These are phyloP conservation scores for Yamadazyma sp. DNA, from an alignment of 805 yeast species.

Conservation along the genomic window DNA sequence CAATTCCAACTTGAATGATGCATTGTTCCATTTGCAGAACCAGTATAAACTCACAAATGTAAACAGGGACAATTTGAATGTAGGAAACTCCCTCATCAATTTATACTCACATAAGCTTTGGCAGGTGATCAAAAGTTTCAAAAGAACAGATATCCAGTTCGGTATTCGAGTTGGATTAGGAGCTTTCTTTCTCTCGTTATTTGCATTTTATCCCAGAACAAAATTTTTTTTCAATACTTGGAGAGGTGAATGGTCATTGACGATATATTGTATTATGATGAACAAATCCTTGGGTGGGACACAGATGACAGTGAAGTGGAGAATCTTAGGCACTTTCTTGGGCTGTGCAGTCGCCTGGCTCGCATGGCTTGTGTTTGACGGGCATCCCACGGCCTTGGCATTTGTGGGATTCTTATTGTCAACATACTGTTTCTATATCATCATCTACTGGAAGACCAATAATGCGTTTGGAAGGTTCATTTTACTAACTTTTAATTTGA, in stretches of 20 bases:
- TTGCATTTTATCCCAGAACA: slow-evolving; percentile 64
- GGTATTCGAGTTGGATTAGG: slow-evolving; percentile 81
- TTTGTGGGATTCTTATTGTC: slow-evolving; percentile 47
- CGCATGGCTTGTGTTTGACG: slow-evolving; percentile 60
- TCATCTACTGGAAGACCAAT: slow-evolving; percentile 63
- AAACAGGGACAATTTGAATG: slow-evolving; percentile 6
- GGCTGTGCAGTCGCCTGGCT: slow-evolving; percentile 66
- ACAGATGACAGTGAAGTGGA: slow-evolving; percentile 71
- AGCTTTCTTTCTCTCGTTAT: slow-evolving; percentile 59
- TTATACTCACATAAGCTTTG: slow-evolving; percentile 37
- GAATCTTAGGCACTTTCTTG: slow-evolving; percentile 69
- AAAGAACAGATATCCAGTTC: slow-evolving; percentile 70
- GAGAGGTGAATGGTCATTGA: slow-evolving; percentile 84
- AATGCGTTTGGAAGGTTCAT: slow-evolving; percentile 70
- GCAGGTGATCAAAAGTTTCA: slow-evolving; percentile 50
- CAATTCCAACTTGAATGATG: slow-evolving; percentile 31
- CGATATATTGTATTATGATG: slow-evolving; percentile 82
- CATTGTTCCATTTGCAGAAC: slow-evolving; percentile 30
- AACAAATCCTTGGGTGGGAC: slow-evolving; percentile 85
- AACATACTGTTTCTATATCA: slow-evolving; percentile 53
- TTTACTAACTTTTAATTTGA: slow-evolving; percentile 71
- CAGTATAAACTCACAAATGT: slow-evolving; percentile 19
- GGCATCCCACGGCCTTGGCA: slow-evolving; percentile 53
- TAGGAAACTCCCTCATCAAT: slow-evolving; percentile 5
- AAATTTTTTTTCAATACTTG: slow-evolving; percentile 56